phyloP scores from a whole-genome alignment of 257 asterid species.

The Nicotiana otophora region DNA sequence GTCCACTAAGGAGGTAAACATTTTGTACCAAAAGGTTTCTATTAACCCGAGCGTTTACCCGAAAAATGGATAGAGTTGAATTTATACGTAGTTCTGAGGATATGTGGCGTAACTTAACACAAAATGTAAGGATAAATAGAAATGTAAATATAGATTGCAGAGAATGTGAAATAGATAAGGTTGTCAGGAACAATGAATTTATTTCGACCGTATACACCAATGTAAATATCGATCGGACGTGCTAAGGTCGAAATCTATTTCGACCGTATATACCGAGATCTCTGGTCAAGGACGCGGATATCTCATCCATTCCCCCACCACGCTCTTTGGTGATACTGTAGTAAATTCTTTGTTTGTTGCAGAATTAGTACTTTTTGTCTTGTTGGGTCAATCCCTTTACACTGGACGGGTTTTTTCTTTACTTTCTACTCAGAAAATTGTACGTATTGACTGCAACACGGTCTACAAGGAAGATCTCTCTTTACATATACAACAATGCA shows the following conservation, averaged over 20 bases:
- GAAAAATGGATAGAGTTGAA: too few relatives aligned
- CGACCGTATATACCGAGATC: not conserved
- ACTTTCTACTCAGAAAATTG: not conserved
- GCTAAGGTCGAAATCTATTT: too few relatives aligned
- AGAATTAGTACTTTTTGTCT: not conserved
- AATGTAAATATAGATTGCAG: too few relatives aligned
- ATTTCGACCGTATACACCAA: too few relatives aligned
- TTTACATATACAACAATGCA: slow-evolving; percentile 6
- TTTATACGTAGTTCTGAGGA: too few relatives aligned
- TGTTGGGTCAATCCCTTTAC: not conserved
- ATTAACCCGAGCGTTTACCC: too few relatives aligned
- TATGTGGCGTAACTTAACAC: too few relatives aligned
- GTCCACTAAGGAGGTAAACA: not conserved
- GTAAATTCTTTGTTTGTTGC: not conserved
- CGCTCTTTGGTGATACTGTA: not conserved
- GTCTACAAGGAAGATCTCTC: not conserved
- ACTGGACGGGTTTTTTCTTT: not conserved
- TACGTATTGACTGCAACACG: not conserved
- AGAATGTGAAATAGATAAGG: too few relatives aligned
- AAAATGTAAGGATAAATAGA: too few relatives aligned
- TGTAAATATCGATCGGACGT: too few relatives aligned
- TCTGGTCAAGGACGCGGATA: not conserved
- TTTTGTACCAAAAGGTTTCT: not conserved
- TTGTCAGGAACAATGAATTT: too few relatives aligned
- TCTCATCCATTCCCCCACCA: not conserved